Conservation (phyloP, 2,329 filamentous ascomycete species). For the Aureobasidium sp. region DNA sequence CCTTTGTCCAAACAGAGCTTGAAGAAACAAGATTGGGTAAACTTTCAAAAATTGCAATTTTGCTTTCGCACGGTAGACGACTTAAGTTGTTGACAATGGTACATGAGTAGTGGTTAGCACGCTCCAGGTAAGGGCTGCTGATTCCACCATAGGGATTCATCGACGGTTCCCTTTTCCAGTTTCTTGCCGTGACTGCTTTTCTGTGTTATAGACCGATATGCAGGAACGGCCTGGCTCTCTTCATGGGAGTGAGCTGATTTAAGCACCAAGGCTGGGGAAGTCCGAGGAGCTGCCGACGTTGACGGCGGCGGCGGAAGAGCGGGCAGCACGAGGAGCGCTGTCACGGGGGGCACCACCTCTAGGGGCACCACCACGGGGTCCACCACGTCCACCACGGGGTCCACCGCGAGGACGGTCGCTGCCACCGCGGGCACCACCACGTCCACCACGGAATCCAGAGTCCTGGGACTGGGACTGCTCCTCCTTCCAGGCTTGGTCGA, state of each 20-base stretch:
- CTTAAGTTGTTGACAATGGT: constrained; percentile 7
- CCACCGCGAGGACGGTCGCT: constrained; percentile 21
- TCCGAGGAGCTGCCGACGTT: constrained; percentile 25
- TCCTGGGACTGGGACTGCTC: constrained; percentile 38
- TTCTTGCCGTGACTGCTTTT: constrained; percentile 8
- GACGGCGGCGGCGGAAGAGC: constrained; percentile 15
- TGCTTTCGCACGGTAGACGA: constrained; percentile 3
- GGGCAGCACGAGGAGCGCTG: constrained; percentile 33
- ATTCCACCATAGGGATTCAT: background rate
- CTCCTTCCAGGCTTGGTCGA: constrained; percentile 60
- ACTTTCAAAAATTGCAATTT: constrained; percentile 12
- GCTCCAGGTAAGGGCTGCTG: background rate
- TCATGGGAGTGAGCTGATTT: constrained; percentile 5
- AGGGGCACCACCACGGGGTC: constrained; percentile 39
- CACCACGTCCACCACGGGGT: constrained; percentile 46
- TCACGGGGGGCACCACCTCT: constrained; percentile 29
- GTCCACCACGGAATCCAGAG: constrained; percentile 42
- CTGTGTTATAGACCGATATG: background rate
- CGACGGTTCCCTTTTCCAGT: background rate
- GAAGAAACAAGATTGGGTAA: background rate
- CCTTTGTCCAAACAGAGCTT: no score
- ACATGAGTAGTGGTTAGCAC: background rate
- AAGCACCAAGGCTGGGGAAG: constrained; percentile 27
- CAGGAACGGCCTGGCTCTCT: constrained; percentile 1
- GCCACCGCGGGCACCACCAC: constrained; percentile 36